These are phyloP conservation scores for Cyamopsis tetragonoloba DNA, from an alignment of 306 rosid species.

Conservation along the genomic window DNA sequence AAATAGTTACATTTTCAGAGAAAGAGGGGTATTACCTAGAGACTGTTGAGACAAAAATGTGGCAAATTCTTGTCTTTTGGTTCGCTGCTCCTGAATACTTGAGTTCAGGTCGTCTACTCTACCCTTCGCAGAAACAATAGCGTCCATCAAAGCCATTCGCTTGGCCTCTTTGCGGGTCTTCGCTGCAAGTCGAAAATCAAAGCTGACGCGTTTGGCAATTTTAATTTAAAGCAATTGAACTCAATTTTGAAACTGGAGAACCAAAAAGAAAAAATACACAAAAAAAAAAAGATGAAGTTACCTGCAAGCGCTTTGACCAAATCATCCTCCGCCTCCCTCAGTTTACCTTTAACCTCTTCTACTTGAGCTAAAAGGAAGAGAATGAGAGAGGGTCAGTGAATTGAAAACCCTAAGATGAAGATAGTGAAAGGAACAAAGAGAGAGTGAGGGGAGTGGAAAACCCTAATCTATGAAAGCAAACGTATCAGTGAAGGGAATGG, in stretches of 20 bases:
- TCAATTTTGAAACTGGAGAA: not conserved
- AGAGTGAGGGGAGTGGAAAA: not conserved
- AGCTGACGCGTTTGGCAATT: not conserved
- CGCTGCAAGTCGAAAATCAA: constrained; percentile 31
- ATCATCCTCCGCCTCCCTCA: constrained; percentile 77
- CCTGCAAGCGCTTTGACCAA: constrained; percentile 84
- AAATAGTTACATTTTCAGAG: not conserved
- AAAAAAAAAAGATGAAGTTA: not conserved
- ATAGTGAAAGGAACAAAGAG: not conserved
- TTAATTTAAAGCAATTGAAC: not conserved
- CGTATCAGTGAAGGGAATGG: not conserved
- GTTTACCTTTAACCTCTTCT: constrained; percentile 45
- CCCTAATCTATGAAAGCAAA: constrained; percentile 32
- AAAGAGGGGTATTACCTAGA: constrained; percentile 40
- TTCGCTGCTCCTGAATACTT: constrained; percentile 40
- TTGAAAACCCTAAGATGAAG: constrained; percentile 15
- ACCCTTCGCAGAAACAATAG: constrained; percentile 53
- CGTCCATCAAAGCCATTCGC: constrained; percentile 62
- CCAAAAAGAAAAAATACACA: not conserved
- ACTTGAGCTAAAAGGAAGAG: constrained; percentile 38
- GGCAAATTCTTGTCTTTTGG: constrained; percentile 49
- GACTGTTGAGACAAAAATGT: constrained; percentile 45
- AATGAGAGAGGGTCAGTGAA: not conserved
- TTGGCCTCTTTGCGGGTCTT: constrained; percentile 81
- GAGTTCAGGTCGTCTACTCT: constrained; percentile 48